Conservation (phyloP, 2,329 filamentous ascomycete genomes). For the Acarospora socialis region DNA sequence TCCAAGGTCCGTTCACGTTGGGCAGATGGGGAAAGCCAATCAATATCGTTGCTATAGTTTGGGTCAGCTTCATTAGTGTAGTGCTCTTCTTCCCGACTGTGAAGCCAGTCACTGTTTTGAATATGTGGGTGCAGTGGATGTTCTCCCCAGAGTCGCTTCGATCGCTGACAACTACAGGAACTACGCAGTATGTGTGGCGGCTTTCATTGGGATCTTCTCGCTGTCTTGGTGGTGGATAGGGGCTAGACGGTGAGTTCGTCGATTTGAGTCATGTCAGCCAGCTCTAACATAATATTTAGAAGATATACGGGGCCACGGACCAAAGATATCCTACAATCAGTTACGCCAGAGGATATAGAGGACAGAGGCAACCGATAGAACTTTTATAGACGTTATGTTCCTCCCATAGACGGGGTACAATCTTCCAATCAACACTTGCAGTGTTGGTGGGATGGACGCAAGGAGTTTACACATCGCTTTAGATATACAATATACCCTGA, state of each 20-base stretch:
- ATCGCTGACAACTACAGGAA: slow-evolving; percentile 23
- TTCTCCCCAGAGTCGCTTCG: neutral
- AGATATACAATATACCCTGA: no score
- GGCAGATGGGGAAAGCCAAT: slow-evolving; percentile 40
- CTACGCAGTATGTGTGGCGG: slow-evolving; percentile 33
- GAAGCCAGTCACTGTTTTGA: slow-evolving; percentile 32
- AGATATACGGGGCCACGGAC: slow-evolving; percentile 47
- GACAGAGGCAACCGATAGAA: no score
- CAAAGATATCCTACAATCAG: slow-evolving; percentile 33
- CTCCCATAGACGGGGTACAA: no score
- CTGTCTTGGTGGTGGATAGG: slow-evolving; percentile 34
- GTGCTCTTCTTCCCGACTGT: slow-evolving; percentile 42
- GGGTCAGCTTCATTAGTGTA: slow-evolving; percentile 49
- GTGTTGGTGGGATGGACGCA: no score
- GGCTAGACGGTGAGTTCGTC: slow-evolving; percentile 24
- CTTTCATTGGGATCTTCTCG: slow-evolving; percentile 35
- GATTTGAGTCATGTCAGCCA: slow-evolving; percentile 12
- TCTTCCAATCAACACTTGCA: no score
- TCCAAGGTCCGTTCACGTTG: slow-evolving; percentile 44
- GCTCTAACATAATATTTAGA: slow-evolving; percentile 19
- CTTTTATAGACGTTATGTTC: no score
- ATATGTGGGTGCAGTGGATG: slow-evolving; percentile 27
- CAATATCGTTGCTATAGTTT: slow-evolving; percentile 42
- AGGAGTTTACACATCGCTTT: no score
- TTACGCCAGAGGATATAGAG: slow-evolving; percentile 24